phyloP scores from a whole-genome alignment of 139 green algal genomes.

The Micractinium sp. region DNA sequence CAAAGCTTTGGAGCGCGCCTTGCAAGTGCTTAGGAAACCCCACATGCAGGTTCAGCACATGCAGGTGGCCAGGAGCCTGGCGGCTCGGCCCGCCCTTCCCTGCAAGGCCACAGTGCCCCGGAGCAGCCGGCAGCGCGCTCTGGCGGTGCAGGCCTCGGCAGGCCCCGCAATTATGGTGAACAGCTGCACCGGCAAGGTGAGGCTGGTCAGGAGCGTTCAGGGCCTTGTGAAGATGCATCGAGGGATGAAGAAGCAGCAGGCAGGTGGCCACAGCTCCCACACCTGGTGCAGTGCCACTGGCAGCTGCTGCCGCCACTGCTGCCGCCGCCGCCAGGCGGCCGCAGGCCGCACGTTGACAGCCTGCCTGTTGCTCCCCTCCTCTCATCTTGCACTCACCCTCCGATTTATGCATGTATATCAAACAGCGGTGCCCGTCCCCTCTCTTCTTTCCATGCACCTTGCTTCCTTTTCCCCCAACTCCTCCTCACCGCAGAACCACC shows the following conservation, averaged over 20 bases:
- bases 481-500: neutral
- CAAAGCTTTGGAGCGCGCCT: no score
- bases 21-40: no score
- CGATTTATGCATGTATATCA: no score
- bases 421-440: no score
- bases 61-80: no score
- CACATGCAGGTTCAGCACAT: no score
- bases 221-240: neutral
- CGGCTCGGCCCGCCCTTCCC: no score
- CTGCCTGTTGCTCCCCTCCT: neutral
- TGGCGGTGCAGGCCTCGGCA: neutral
- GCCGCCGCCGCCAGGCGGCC: no score
- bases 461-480: neutral
- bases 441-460: neutral
- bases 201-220: neutral
- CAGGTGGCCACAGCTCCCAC: neutral
- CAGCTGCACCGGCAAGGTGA: constrained; percentile 85
- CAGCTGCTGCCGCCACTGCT: no score
- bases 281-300: neutral
- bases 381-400: neutral
- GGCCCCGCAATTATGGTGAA: constrained; percentile 80
- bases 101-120: neutral
- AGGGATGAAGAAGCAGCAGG: neutral
- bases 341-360: neutral
- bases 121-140: constrained; percentile 1